Evolutionary conservation across 495 filamentous ascomycete genomes (phyloP).

Genomic region (Recurvomyces mirabilis): DNA sequence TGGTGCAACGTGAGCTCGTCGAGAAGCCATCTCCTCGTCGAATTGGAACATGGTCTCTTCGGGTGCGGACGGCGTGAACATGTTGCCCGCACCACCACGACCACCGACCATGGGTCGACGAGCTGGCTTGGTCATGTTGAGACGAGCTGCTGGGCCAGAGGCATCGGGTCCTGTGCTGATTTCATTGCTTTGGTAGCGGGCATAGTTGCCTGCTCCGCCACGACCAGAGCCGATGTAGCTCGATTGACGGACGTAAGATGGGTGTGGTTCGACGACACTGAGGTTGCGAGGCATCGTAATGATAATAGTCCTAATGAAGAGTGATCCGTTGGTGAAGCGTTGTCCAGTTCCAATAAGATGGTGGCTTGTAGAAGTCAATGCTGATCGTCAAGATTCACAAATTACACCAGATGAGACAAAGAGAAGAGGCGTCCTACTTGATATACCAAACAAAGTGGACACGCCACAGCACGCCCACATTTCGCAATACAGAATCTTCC

Average conservation of each 20-base stretch:
- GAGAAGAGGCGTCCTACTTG: no score
- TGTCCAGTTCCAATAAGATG: no score
- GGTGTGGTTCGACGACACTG: conserved; percentile 72
- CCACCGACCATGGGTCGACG: conserved; percentile 37
- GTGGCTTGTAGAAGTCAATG: no score
- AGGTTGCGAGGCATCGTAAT: conserved; percentile 31
- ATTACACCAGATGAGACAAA: no score
- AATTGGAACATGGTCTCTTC: conserved; percentile 67
- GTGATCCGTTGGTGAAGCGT: background rate
- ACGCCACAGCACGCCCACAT: no score
- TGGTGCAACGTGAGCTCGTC: conserved; percentile 45
- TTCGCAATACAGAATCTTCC: no score
- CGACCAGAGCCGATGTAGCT: conserved; percentile 60
- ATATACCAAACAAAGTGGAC: no score
- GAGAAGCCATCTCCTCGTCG: conserved; percentile 78
- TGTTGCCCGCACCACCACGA: conserved; percentile 84
- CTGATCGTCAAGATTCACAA: no score
- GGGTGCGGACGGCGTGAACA: conserved; percentile 46
- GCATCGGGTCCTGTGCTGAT: conserved; percentile 44
- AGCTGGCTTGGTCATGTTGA: conserved; percentile 22
- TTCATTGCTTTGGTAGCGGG: conserved; percentile 56
- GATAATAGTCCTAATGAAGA: background rate
- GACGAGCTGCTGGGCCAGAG: conserved; percentile 44
- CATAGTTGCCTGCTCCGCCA: conserved; percentile 74
- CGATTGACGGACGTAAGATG: conserved; percentile 50